Conservation (phyloP, 2,329 filamentous ascomycete species). For the Didymella keratinophila region DNA sequence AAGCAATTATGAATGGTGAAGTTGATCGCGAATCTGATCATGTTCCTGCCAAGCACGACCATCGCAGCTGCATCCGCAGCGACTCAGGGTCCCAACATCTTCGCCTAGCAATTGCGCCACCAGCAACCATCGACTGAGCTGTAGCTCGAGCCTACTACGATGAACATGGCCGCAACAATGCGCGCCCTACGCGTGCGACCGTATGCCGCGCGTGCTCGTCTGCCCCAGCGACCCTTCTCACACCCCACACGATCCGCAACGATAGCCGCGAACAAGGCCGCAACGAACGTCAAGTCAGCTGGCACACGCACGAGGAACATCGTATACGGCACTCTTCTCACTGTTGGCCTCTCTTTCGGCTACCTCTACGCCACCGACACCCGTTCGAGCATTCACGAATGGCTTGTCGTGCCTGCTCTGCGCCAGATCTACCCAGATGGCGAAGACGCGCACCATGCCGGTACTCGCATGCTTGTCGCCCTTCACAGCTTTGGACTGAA, state of each 20-base stretch:
- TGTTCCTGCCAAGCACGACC: slow-evolving; percentile 16
- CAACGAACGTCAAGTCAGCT: slow-evolving; percentile 49
- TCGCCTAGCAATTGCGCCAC: slow-evolving; percentile 12
- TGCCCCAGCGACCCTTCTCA: slow-evolving; percentile 25
- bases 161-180: slow-evolving; percentile 39
- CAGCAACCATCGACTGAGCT: slow-evolving; percentile 32
- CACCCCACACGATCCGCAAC: slow-evolving; percentile 35
- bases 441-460: slow-evolving; percentile 90
- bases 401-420: slow-evolving; percentile 66
- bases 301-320: slow-evolving; percentile 59
- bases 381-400: slow-evolving; percentile 62
- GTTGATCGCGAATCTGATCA: not conserved
- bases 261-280: slow-evolving; percentile 38
- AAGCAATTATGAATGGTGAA: not conserved
- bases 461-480: slow-evolving; percentile 73
- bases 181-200: slow-evolving; percentile 41
- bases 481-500: slow-evolving; percentile 79
- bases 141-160: slow-evolving; percentile 29
- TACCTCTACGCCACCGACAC: slow-evolving; percentile 64
- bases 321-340: slow-evolving; percentile 63
- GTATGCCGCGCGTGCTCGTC: slow-evolving; percentile 28
- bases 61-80: slow-evolving; percentile 7
- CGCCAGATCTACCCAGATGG: slow-evolving; percentile 75
- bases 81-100: slow-evolving; percentile 2
- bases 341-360: slow-evolving; percentile 55